Conservation (phyloP, 2,329 filamentous ascomycete genomes). For the Geoglossum cookeanum region DNA sequence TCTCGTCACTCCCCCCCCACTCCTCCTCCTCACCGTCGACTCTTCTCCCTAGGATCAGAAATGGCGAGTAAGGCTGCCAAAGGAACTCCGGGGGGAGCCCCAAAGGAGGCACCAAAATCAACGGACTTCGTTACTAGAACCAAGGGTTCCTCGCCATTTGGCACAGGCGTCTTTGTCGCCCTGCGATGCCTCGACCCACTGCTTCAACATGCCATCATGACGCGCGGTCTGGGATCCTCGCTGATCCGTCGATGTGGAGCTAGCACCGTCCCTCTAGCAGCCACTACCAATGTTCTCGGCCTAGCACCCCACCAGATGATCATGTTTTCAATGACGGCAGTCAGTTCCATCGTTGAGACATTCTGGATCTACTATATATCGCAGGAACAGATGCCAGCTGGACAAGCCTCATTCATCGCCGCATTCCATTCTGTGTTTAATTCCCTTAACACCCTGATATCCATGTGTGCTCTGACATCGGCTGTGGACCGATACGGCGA, state of each 20-base stretch:
- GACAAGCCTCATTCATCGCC: constrained; percentile 25
- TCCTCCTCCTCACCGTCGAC: too few species aligned
- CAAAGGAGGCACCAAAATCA: not conserved
- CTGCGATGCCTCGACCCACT: constrained; percentile 27
- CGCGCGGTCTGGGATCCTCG: constrained; percentile 20
- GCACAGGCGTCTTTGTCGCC: constrained; percentile 24
- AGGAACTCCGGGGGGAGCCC: too few species aligned
- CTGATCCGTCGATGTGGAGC: constrained; percentile 29
- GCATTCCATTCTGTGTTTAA: constrained; percentile 37
- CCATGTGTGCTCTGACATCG: constrained; percentile 29
- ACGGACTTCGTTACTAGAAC: constrained; percentile 11
- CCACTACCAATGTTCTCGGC: constrained; percentile 24
- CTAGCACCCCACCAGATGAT: constrained; percentile 32
- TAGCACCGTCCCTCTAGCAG: constrained; percentile 22
- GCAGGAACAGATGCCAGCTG: constrained; percentile 30
- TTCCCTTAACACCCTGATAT: constrained; percentile 34
- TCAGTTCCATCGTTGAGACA: constrained; percentile 35
- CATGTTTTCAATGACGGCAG: constrained; percentile 33
- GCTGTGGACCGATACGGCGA: constrained; percentile 16
- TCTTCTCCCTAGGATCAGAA: too few species aligned
- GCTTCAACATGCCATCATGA: constrained; percentile 31
- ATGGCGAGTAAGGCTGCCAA: too few species aligned
- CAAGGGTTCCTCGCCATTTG: constrained; percentile 18
- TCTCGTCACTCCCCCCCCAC: too few species aligned
- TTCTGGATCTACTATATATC: constrained; percentile 30